Percentiles rank a stretch among this genome's conserved stretches.
Conservation (phyloP, 2,329 filamentous ascomycete genomes). For the Hypoxylon sp. region DNA sequence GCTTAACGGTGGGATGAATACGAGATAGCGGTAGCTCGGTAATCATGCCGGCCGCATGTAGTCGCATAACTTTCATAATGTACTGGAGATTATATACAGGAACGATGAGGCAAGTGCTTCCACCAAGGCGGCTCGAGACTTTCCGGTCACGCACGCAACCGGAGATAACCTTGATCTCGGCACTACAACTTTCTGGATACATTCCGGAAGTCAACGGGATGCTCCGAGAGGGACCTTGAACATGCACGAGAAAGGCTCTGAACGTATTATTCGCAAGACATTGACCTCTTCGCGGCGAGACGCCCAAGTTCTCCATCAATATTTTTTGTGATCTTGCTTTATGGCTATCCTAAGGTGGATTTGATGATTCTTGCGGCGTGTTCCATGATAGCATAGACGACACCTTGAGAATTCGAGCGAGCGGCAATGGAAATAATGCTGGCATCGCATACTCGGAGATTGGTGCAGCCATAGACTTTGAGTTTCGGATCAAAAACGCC, state of each 20-base stretch:
- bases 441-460: conserved; percentile 8
- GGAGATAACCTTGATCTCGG: not conserved
- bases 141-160: not conserved
- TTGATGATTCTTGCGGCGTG: not conserved
- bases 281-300: not conserved
- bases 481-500: not conserved
- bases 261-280: not conserved
- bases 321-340: too few species aligned
- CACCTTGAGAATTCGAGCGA: not conserved
- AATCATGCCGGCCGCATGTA: conserved; percentile 22
- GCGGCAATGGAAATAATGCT: conserved; percentile 3
- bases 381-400: conserved; percentile 5
- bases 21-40: conserved; percentile 27
- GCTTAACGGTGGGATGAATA: conserved; percentile 11
- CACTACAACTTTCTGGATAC: not conserved
- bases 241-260: not conserved
- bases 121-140: not conserved
- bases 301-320: not conserved
- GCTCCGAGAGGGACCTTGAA: not conserved
- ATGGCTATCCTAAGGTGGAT: not conserved
- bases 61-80: not conserved
- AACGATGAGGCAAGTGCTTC: conserved; percentile 1
- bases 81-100: conserved; percentile 19
- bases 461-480: not conserved
- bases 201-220: not conserved